Conservation (phyloP, 805 yeast genomes). For the Lipomyces sp. region DNA sequence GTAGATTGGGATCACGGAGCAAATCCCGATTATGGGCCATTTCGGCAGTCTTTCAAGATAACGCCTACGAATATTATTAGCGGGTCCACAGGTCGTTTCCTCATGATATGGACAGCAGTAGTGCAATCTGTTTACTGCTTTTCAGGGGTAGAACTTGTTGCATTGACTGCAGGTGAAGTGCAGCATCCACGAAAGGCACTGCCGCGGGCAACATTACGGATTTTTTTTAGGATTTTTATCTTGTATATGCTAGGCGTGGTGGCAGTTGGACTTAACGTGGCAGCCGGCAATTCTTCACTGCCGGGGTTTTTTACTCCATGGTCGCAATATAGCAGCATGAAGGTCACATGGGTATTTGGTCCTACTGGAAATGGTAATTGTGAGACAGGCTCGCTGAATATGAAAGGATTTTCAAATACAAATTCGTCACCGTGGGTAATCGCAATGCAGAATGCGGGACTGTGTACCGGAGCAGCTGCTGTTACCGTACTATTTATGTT, state of each 20-base stretch:
- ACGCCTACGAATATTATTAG: constrained; percentile 3
- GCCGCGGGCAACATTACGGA: constrained; percentile 74
- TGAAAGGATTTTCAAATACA: constrained; percentile 46
- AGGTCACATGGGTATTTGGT: constrained; percentile 15
- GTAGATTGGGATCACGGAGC: constrained; percentile 15
- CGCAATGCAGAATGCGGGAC: constrained; percentile 64
- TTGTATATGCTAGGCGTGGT: constrained; percentile 62
- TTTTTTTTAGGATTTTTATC: constrained; percentile 71
- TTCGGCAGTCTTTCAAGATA: constrained; percentile 18
- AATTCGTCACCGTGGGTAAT: constrained; percentile 74
- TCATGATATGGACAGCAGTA: constrained; percentile 67
- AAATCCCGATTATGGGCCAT: constrained; percentile 20
- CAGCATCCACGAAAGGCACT: constrained; percentile 61
- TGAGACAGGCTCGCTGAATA: constrained; percentile 11
- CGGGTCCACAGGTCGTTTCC: constrained; percentile 41
- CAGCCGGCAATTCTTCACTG: constrained; percentile 11
- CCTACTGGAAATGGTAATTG: constrained; percentile 12
- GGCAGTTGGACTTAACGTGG: constrained; percentile 61
- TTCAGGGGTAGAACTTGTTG: constrained; percentile 70
- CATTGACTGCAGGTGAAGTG: constrained; percentile 75
- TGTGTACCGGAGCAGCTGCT: constrained; percentile 67
- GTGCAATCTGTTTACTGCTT: constrained; percentile 75
- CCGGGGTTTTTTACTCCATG: constrained; percentile 27
- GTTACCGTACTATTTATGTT: constrained; percentile 46
- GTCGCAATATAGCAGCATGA: constrained; percentile 47